These are phyloP conservation scores for Candida sanyiensis DNA, from an alignment of 805 yeast species.

Conservation along the genomic window DNA sequence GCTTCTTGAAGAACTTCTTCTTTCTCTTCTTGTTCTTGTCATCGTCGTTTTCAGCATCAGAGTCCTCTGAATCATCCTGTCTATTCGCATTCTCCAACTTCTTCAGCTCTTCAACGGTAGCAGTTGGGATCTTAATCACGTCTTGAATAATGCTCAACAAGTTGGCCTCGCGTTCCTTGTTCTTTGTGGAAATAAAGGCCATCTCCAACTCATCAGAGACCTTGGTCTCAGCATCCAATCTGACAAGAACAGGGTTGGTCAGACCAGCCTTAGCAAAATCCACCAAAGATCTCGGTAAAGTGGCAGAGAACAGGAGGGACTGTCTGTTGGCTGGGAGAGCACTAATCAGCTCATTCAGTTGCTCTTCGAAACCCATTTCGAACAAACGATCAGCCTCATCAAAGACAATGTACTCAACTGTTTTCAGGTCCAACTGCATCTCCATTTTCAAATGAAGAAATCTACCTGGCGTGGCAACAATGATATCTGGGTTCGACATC, in stretches of 20 bases:
- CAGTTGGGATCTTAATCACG: constrained; percentile 77
- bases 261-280: constrained; percentile 98
- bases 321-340: constrained; percentile 80
- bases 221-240: constrained; percentile 89
- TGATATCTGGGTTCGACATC: constrained; percentile 91
- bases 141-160: constrained; percentile 72
- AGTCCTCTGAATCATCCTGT: constrained; percentile 39
- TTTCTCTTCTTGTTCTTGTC: constrained; percentile 29
- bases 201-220: constrained; percentile 86
- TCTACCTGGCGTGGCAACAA: constrained; percentile 97
- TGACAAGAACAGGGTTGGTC: constrained; percentile 82
- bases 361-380: constrained; percentile 95
- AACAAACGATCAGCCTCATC: constrained; percentile 97
- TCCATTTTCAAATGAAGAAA: constrained; percentile 93
- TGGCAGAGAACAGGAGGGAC: constrained; percentile 87
- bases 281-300: constrained; percentile 85
- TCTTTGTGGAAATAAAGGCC: constrained; percentile 78
- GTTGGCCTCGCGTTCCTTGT: constrained; percentile 85
- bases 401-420: constrained; percentile 86
- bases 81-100: constrained; percentile 45
- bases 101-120: constrained; percentile 60
- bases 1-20: constrained; percentile 41
- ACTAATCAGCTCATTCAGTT: constrained; percentile 80
- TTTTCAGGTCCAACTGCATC: constrained; percentile 79
- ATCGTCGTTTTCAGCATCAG: constrained; percentile 42